Percentiles rank a stretch among this genome's conserved stretches.
phyloP scores from a whole-genome alignment of 306 rosid genomes.

The Prunus davidiana region DNA sequence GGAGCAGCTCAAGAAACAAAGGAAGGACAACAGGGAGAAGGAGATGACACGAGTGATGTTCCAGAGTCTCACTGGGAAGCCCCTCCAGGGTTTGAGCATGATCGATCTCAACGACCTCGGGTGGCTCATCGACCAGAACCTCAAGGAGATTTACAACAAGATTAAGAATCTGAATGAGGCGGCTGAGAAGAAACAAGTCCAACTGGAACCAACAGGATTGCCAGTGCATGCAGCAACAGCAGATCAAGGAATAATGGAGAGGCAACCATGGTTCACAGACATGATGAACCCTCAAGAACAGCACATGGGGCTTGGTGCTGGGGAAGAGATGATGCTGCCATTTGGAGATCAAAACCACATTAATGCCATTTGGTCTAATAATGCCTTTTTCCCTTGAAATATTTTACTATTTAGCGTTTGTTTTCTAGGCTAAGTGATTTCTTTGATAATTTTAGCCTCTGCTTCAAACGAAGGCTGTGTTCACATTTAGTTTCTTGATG shows the following conservation, averaged over 20 bases:
- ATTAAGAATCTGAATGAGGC: slow-evolving; percentile 7
- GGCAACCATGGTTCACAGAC: slow-evolving; percentile 9
- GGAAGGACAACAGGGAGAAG: slow-evolving; percentile 28
- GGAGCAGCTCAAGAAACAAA: slow-evolving; percentile 22
- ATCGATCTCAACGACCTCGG: slow-evolving; percentile 28
- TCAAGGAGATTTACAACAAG: slow-evolving; percentile 22
- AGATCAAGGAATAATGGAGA: not conserved
- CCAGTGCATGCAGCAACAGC: not conserved
- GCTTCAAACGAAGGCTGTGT: too few species aligned
- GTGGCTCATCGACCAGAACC: slow-evolving; percentile 24
- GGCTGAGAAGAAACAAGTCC: not conserved
- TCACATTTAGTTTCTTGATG: too few species aligned
- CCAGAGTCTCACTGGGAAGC: not conserved
- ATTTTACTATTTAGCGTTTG: too few species aligned
- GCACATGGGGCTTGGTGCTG: slow-evolving; percentile 14
- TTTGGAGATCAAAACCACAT: slow-evolving; percentile 7
- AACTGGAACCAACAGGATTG: not conserved
- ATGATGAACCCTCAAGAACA: slow-evolving; percentile 4
- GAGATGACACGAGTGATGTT: slow-evolving; percentile 26
- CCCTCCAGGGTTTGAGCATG: slow-evolving; percentile 13
- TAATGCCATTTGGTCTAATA: slow-evolving; percentile 24
- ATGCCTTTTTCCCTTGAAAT: slow-evolving; percentile 16
- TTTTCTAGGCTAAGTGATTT: not conserved
- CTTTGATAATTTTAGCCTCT: not conserved
- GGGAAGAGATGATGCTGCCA: slow-evolving; percentile 21